Evolutionary conservation across 768 basidiomycete genomes (phyloP).

Genomic region (Cantharellus anzutake): DNA sequence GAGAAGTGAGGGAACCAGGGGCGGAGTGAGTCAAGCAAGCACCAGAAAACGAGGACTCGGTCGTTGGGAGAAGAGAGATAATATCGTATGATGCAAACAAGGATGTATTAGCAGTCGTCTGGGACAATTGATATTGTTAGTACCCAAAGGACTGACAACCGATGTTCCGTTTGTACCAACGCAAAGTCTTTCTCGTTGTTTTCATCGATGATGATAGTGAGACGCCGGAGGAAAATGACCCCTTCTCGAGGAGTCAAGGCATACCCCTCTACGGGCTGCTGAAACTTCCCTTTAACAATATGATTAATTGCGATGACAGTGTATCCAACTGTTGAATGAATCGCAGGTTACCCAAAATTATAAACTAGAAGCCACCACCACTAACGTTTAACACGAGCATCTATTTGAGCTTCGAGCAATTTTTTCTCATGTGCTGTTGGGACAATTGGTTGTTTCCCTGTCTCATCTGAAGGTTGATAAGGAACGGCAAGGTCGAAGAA

Average conservation of each 20-base stretch:
- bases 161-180: conserved; percentile 27
- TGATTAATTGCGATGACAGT: conserved; percentile 63
- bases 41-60: conserved; percentile 47
- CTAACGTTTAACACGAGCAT: conserved; percentile 50
- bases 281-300: conserved; percentile 44
- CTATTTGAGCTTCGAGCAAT: conserved; percentile 19
- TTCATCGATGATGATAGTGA: conserved; percentile 66
- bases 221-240: conserved; percentile 47
- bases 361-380: not conserved
- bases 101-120: conserved; percentile 55
- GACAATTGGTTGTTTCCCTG: not conserved
- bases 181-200: conserved; percentile 79
- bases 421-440: not conserved
- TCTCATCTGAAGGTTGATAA: not conserved
- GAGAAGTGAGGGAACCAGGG: conserved; percentile 58
- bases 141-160: not conserved
- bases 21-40: conserved; percentile 65
- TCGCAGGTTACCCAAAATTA: not conserved
- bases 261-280: conserved; percentile 41
- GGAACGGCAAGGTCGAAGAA: not conserved
- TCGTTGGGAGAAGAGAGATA: conserved; percentile 57
- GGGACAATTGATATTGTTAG: not conserved
- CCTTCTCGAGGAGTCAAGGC: conserved; percentile 42
- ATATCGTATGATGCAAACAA: conserved; percentile 54
- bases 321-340: conserved; percentile 55